These are phyloP conservation scores for Kodamaea lidongshanica DNA, from an alignment of 805 yeast species.

Conservation along the genomic window DNA sequence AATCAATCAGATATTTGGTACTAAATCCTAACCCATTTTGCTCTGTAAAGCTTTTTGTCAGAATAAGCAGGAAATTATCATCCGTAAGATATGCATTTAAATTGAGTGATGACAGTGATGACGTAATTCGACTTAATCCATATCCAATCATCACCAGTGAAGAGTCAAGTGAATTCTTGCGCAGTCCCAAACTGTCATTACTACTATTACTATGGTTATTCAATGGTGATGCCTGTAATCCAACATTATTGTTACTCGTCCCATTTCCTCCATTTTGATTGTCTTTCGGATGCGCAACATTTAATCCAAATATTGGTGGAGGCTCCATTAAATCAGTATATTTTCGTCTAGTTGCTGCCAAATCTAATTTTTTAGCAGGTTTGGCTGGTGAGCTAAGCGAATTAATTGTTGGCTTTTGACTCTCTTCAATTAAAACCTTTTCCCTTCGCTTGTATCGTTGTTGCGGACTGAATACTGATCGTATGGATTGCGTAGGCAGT, in stretches of 20 bases:
- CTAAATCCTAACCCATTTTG: constrained; percentile 2
- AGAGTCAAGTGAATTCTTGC: constrained; percentile 26
- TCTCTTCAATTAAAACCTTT: constrained; percentile 9
- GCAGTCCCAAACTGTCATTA: constrained; percentile 3
- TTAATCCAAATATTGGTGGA: constrained; percentile 28
- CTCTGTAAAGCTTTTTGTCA: constrained; percentile 4
- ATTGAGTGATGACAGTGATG: constrained; percentile 36
- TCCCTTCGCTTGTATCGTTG: constrained; percentile 28
- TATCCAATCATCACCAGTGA: constrained; percentile 14
- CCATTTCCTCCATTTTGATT: constrained; percentile 1
- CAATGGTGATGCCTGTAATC: constrained; percentile 5
- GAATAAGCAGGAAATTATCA: constrained; percentile 13
- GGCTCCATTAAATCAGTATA: constrained; percentile 30
- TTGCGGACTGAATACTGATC: constrained; percentile 35
- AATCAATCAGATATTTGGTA: constrained; percentile 8
- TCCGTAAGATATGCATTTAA: constrained; percentile 39
- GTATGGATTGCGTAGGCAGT: constrained; percentile 25
- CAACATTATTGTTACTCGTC: constrained; percentile 1
- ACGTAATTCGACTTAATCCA: constrained; percentile 29
- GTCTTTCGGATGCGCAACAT: constrained; percentile 7
- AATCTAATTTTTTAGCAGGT: constrained; percentile 6
- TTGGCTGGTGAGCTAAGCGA: constrained; percentile 24
- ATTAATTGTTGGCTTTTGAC: constrained; percentile 24
- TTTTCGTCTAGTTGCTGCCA: constrained; percentile 10
- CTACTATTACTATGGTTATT: constrained; percentile 2